A percentile compares a stretch with the other conserved stretches of the same genome.
These are phyloP conservation scores for Sicyos baderoa DNA, from an alignment of 306 rosid genomes.

Conservation along the genomic window DNA sequence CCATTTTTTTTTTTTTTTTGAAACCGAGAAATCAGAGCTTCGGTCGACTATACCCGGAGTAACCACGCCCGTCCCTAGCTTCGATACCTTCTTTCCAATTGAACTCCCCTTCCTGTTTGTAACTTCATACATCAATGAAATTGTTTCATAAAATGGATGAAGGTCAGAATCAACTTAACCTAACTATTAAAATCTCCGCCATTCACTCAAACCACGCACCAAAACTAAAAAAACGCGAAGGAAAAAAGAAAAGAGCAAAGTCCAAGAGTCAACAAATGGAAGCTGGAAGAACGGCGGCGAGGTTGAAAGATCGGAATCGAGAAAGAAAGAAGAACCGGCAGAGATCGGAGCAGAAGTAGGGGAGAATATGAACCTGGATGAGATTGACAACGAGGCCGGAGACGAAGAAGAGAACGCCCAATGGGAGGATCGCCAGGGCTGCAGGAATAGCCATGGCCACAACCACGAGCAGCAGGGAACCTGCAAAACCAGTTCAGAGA, in stretches of 20 bases:
- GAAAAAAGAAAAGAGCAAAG: neutral
- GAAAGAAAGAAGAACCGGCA: neutral
- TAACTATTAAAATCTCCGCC: neutral
- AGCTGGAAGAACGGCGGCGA: neutral
- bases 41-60: too few species aligned
- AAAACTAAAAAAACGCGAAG: neutral
- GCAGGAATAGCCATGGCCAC: constrained; percentile 63
- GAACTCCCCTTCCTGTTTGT: too few species aligned
- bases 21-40: too few species aligned
- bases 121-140: too few species aligned
- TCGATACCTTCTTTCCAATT: too few species aligned
- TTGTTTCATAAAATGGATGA: too few species aligned
- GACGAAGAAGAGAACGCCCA: constrained; percentile 73
- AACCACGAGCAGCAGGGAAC: neutral
- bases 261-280: neutral
- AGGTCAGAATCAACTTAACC: neutral
- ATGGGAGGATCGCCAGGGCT: constrained; percentile 68
- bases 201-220: neutral
- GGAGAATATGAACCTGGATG: constrained; percentile 48
- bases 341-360: neutral
- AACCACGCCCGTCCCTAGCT: too few species aligned
- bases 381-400: constrained; percentile 80
- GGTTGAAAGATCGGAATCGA: constrained; percentile 1
- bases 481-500: neutral
- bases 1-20: too few species aligned